phyloP scores from a whole-genome alignment of 129 eudicot species.

The Centella asiatica region DNA sequence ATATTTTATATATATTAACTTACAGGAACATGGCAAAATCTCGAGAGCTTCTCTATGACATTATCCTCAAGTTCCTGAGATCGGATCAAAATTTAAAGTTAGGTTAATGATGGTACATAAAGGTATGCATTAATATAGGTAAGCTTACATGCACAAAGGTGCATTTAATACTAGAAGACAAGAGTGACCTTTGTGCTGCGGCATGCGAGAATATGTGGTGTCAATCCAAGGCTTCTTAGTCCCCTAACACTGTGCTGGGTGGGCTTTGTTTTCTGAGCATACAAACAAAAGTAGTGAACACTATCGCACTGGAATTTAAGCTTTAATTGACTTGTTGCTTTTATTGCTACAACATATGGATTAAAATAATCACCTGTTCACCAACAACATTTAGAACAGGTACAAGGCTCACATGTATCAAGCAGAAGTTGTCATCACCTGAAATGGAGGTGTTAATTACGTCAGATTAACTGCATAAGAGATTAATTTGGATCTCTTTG shows the following conservation, averaged over 20 bases:
- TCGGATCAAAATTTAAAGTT: conserved; percentile 1
- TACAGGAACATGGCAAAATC: conserved; percentile 96
- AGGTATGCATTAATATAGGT: not conserved
- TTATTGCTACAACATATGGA: conserved; percentile 2
- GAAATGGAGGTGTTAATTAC: conserved; percentile 3
- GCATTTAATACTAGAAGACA: not conserved
- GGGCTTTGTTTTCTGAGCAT: conserved; percentile 90
- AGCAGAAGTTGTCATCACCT: conserved; percentile 91
- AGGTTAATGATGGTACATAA: not conserved
- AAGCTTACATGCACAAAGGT: not conserved
- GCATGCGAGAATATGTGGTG: conserved; percentile 76
- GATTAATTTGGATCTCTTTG: not conserved
- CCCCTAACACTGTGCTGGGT: conserved; percentile 95
- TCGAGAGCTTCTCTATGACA: conserved; percentile 85
- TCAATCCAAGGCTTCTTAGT: conserved; percentile 78
- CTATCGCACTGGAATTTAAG: not conserved
- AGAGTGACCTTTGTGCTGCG: conserved; percentile 77
- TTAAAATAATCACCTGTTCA: conserved; percentile 58
- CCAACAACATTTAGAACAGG: conserved; percentile 94
- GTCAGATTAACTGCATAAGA: not conserved
- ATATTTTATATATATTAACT: not conserved
- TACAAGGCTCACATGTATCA: conserved; percentile 94
- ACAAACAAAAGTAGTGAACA: not conserved
- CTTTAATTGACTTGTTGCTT: not conserved
- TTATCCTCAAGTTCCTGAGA: conserved; percentile 69